Evolutionary conservation across 1,139 yeast genomes (phyloP).

Genomic region (Lodderomyces beijingensis): DNA sequence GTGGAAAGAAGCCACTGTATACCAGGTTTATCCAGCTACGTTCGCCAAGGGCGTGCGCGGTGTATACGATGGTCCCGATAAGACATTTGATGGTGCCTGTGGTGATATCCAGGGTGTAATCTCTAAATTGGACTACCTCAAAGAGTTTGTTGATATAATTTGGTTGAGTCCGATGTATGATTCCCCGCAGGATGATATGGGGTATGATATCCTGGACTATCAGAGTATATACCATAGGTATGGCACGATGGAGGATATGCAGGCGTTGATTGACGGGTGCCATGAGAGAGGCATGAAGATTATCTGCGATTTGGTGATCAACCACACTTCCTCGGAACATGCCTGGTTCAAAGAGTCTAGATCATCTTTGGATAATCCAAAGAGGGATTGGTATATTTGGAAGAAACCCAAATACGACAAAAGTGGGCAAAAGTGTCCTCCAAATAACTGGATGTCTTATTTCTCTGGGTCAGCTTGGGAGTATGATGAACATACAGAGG

Average conservation of each 20-base stretch:
- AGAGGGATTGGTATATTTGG: slow-evolving; percentile 64
- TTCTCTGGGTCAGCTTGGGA: slow-evolving; percentile 57
- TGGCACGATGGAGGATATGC: slow-evolving; percentile 52
- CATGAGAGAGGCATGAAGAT: slow-evolving; percentile 50
- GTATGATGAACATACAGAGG: slow-evolving; percentile 47
- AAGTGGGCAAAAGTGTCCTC: slow-evolving; percentile 47
- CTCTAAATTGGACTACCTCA: slow-evolving; percentile 48
- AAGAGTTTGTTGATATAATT: slow-evolving; percentile 44
- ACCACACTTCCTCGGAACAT: slow-evolving; percentile 55
- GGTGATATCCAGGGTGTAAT: slow-evolving; percentile 56
- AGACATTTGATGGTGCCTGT: slow-evolving; percentile 54
- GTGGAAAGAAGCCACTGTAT: slow-evolving; percentile 57
- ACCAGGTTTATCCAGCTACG: slow-evolving; percentile 33
- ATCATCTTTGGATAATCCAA: slow-evolving; percentile 46
- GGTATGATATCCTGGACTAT: slow-evolving; percentile 56
- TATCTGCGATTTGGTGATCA: slow-evolving; percentile 53
- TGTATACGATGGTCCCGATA: slow-evolving; percentile 44
- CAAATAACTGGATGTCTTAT: slow-evolving; percentile 52
- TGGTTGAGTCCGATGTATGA: slow-evolving; percentile 60
- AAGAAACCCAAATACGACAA: slow-evolving; percentile 43
- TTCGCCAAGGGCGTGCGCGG: slow-evolving; percentile 3
- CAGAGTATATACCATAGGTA: slow-evolving; percentile 47
- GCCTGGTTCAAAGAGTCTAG: slow-evolving; percentile 56
- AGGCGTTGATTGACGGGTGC: slow-evolving; percentile 34
- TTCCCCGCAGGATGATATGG: slow-evolving; percentile 62